Evolutionary conservation across 441 rosid species (phyloP).

Genomic region (Euphorbia schlechtendalii): DNA sequence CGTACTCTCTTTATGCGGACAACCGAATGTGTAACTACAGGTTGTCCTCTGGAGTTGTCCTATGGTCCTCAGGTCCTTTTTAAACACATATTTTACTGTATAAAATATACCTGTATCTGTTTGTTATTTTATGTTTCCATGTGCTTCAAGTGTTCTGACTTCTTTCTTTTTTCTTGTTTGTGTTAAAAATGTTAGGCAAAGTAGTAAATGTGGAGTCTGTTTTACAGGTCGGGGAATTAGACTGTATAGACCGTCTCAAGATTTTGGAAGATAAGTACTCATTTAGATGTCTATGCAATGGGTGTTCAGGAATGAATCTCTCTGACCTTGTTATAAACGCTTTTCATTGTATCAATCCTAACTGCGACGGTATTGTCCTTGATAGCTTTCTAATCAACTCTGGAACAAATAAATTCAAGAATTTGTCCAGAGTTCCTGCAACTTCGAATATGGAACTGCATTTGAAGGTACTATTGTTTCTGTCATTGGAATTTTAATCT

Average conservation of each 20-base stretch:
- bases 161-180: background rate
- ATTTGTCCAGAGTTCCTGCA: slow-evolving; percentile 15
- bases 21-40: slow-evolving; percentile 49
- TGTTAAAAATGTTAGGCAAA: background rate
- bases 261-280: slow-evolving; percentile 69
- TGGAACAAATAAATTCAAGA: slow-evolving; percentile 36
- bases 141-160: too few relatives aligned
- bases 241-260: slow-evolving; percentile 56
- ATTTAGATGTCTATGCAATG: slow-evolving; percentile 59
- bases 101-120: background rate
- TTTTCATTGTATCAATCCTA: slow-evolving; percentile 45
- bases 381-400: slow-evolving; percentile 30
- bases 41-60: slow-evolving; percentile 70
- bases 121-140: background rate
- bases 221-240: slow-evolving; percentile 75
- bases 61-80: slow-evolving; percentile 78
- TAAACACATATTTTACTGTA: background rate
- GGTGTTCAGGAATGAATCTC: slow-evolving; percentile 57
- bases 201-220: slow-evolving; percentile 10
- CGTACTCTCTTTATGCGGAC: slow-evolving; percentile 60
- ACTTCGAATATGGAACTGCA: slow-evolving; percentile 25
- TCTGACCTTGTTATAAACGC: slow-evolving; percentile 70
- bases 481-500: slow-evolving; percentile 12
- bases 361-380: slow-evolving; percentile 65
- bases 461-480: slow-evolving; percentile 37